These are phyloP conservation scores for Mycena olivaceomarginata DNA, from an alignment of 768 basidiomycete species.

Conservation along the genomic window DNA sequence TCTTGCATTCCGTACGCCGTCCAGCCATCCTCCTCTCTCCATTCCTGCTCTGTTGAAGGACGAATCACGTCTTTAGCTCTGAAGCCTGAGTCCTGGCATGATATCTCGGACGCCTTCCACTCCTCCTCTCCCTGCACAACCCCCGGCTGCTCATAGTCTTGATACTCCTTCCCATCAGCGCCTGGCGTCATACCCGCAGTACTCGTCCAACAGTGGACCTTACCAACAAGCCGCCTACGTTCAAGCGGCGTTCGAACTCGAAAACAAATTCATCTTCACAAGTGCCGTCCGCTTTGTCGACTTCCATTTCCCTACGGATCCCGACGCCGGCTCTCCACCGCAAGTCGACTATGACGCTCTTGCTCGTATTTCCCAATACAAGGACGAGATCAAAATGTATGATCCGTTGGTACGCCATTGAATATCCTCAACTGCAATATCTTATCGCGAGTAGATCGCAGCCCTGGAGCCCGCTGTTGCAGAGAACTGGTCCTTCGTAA, in stretches of 20 bases:
- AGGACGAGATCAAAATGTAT: constrained; percentile 32
- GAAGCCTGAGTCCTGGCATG: too few species aligned
- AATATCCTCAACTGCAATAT: not conserved
- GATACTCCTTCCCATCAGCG: constrained; percentile 6
- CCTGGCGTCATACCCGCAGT: constrained; percentile 20
- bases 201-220: constrained; percentile 29
- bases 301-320: constrained; percentile 18
- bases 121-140: constrained; percentile 16
- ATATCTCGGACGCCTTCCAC: too few species aligned
- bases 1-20: not conserved
- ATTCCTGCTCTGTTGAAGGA: not conserved
- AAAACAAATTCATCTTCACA: constrained; percentile 28
- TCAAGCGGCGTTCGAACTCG: constrained; percentile 31
- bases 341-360: constrained; percentile 32
- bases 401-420: constrained; percentile 29
- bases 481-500: too few species aligned
- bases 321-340: constrained; percentile 31
- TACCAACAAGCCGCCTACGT: constrained; percentile 37
- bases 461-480: too few species aligned
- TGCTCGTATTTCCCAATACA: constrained; percentile 15
- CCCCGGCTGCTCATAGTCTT: constrained; percentile 24
- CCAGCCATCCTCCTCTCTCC: constrained; percentile 22
- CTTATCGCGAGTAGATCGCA: too few species aligned
- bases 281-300: constrained; percentile 25
- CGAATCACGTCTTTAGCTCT: not conserved